A percentile compares a stretch with the other conserved stretches of the same genome.
phyloP scores from a whole-genome alignment of 805 yeast species.

The Pichia paraexigua region DNA sequence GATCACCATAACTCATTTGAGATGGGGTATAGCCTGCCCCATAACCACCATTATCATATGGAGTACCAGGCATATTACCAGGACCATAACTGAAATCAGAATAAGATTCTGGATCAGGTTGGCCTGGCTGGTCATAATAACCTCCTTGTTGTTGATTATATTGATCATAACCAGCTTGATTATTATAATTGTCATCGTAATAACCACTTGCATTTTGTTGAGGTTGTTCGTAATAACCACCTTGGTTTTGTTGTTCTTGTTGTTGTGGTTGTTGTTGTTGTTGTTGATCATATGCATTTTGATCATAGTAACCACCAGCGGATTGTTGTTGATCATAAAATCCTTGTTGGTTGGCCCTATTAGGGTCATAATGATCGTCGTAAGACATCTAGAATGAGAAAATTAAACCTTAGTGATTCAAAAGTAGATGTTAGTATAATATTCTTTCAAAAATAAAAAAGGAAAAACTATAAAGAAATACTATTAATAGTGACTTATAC shows the following conservation, averaged over 20 bases:
- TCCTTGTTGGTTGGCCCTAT: constrained; percentile 15
- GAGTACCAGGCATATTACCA: constrained; percentile 57
- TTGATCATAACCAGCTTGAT: constrained; percentile 20
- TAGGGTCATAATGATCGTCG: constrained; percentile 46
- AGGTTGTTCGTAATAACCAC: constrained; percentile 39
- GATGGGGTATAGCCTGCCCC: constrained; percentile 61
- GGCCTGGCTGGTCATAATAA: constrained; percentile 46
- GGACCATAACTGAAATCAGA: constrained; percentile 54
- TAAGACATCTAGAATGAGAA: constrained; percentile 43
- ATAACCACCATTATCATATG: constrained; percentile 45
- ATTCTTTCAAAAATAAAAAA: background rate
- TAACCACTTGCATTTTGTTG: constrained; percentile 35
- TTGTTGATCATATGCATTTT: constrained; percentile 26
- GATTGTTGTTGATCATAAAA: constrained; percentile 23
- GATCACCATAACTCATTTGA: constrained; percentile 80
- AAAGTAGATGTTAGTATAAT: constrained; percentile 6
- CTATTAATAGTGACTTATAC: background rate
- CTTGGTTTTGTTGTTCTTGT: constrained; percentile 27
- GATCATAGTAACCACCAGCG: constrained; percentile 18
- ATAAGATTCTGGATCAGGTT: constrained; percentile 48
- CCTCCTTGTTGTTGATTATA: constrained; percentile 17
- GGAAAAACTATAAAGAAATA: background rate
- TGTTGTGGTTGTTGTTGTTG: constrained; percentile 26
- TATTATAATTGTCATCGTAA: constrained; percentile 28
- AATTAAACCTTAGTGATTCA: background rate